Evolutionary conservation across 768 basidiomycete genomes (phyloP), one percentile per base, ranked within the genome.

Genomic region (Coprinellus micaceus): DNA sequence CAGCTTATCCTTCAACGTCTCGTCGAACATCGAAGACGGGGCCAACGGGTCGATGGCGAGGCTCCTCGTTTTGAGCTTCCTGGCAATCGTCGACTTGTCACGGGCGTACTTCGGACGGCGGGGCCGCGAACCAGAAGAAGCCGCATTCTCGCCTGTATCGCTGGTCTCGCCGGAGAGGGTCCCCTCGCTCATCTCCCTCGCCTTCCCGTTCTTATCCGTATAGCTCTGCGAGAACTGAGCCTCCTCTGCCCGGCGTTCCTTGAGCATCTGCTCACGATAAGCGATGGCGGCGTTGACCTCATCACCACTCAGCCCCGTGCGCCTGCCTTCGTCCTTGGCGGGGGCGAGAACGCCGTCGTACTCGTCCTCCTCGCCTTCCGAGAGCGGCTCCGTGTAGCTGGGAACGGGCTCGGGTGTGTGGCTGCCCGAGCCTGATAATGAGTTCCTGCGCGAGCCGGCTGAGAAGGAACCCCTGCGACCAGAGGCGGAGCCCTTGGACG

Each of bases 31-130:
- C 11, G 84, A 82, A 9, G 91, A 86, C 1, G 89, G 85, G 19
- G 89, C 84, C n/a, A 97, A 78, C 2, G 94, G 94, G 68, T 94
- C 81, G 64, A 98, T 95, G 13, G 85, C 85, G 57, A 92, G 58
- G 2, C 75, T 59, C 54, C 69, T 67, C 28, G 68, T 66, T 29
- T 68, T 70, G 50, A 48, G 53, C 25, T 69, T 69, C 41, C 64
- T 59, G 29, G 59, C 56, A 33, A 66, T 54, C 5, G 66, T 54
- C 6, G 59, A 69, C 19, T 59, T 64, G 15, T 68, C 57, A 15
- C 61, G 57, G 25, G 58, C 44, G 54, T 67, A 78, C 60, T 60
- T 79, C 68, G n/a, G 78, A 69, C 28, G 76, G 22, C 46, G 43
- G 13, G 46, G 3, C 11, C 46, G 39, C 29, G 55, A 28, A 9